A percentile compares a stretch with the other conserved stretches of the same genome.
These are phyloP conservation scores for Saposhnikovia divaricata DNA, from an alignment of 129 eudicot species.

Conservation along the genomic window DNA sequence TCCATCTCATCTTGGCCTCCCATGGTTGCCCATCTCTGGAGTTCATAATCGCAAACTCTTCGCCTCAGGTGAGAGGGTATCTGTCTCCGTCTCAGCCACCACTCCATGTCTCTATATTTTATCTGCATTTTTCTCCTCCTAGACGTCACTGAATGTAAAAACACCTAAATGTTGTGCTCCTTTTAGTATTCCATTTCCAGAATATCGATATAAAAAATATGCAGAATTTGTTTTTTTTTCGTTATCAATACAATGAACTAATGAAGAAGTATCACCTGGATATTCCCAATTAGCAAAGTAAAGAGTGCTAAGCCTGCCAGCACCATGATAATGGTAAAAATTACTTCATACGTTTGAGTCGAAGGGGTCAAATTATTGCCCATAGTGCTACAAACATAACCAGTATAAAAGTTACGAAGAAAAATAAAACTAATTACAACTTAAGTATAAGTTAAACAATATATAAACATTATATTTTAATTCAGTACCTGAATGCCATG, in stretches of 20 bases:
- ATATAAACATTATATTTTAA: no score
- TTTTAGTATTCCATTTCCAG: neutral
- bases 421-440: no score
- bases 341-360: constrained; percentile 19
- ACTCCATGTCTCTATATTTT: constrained; percentile 45
- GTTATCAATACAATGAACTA: neutral
- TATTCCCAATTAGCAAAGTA: constrained; percentile 34
- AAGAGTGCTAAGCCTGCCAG: constrained; percentile 39
- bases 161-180: constrained; percentile 22
- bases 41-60: constrained; percentile 52
- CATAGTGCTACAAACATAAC: constrained; percentile 34
- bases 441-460: neutral
- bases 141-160: constrained; percentile 37
- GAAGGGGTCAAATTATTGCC: constrained; percentile 49
- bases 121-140: constrained; percentile 44
- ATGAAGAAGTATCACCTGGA: constrained; percentile 29
- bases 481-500: constrained; percentile 31
- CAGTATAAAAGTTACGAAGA: neutral
- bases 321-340: constrained; percentile 30
- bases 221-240: neutral
- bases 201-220: neutral
- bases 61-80: constrained; percentile 39
- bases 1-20: constrained; percentile 56
- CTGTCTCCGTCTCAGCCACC: constrained; percentile 64
- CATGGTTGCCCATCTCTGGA: constrained; percentile 39